These are phyloP conservation scores for Globisporangium irregulare DNA, from an alignment of 352 stramenopile species.

Conservation along the genomic window DNA sequence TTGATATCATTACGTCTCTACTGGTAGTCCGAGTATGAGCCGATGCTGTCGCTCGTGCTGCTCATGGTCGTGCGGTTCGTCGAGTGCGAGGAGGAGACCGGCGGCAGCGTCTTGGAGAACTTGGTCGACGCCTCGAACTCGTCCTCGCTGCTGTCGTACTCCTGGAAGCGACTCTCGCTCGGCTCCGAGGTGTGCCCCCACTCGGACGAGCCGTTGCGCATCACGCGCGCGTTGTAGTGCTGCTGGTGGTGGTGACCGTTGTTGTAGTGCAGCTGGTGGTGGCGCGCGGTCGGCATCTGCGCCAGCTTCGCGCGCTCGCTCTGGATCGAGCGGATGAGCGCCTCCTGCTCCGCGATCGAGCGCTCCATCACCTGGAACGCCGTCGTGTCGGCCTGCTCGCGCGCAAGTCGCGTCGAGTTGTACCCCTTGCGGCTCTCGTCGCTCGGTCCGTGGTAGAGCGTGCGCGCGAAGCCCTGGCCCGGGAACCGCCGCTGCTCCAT, in stretches of 20 bases:
- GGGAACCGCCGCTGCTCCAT: conserved; percentile 2
- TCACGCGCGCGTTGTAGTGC: neutral
- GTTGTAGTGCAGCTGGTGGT: conserved; percentile 8
- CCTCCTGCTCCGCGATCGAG: conserved; percentile 52
- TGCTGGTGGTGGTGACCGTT: neutral
- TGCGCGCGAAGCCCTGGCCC: conserved; percentile 1
- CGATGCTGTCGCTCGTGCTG: conserved; percentile 16
- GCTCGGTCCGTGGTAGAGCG: conserved; percentile 14
- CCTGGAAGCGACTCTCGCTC: conserved; percentile 15
- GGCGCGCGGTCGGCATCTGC: conserved; percentile 15
- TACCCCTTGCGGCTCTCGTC: conserved; percentile 4
- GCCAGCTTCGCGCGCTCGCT: conserved; percentile 21
- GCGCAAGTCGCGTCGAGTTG: conserved; percentile 26
- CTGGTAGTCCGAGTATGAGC: conserved; percentile 17
- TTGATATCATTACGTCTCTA: neutral
- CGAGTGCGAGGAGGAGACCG: conserved; percentile 8
- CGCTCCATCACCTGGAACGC: conserved; percentile 48
- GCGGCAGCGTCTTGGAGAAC: neutral
- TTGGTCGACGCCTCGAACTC: conserved; percentile 7
- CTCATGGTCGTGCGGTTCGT: conserved; percentile 21
- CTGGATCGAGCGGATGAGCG: conserved; percentile 44
- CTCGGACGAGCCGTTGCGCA: conserved; percentile 7
- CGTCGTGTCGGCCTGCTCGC: conserved; percentile 19
- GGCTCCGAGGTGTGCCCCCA: neutral
- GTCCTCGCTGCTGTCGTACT: conserved; percentile 15